Evolutionary conservation across 139 green algal species (phyloP), one percentile per base, ranked within the genome.

Genomic region (Mychonastes homosphaera): DNA sequence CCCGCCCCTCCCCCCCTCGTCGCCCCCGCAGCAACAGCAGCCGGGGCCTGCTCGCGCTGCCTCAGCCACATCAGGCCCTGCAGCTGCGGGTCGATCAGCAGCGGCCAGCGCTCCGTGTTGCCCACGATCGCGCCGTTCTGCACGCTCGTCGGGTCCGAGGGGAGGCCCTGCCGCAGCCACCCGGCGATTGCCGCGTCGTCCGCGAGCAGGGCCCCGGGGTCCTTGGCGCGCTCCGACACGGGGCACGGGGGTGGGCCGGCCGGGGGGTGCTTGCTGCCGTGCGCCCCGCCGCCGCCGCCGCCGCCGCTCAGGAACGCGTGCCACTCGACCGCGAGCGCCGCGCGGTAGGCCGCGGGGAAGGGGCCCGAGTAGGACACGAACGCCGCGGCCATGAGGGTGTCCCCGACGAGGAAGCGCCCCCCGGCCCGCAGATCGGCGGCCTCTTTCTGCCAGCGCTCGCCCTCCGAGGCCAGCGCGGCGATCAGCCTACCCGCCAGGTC

Each of bases 41-140:
- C 39, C 76, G 78, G 75, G 88, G 85, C 69, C 87, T 88, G 70
- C 71, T 90, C 82, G 6, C 79, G 65, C 69, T 90, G 82, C 67
- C 88, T 90, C 72, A 93, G 88, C 85, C 85, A 93, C 45, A 84
- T 71, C 34, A 93, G 81, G 26, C 84, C 85, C 71, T 93, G 85
- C 65, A 93, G 74, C 74, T 89, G 79, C n/a, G 83, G 83, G 71
- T 91, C 83, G 69, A 87, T 84, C 80, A 91, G 87, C 19, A 91
- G 75, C 28, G 78, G 76, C 83, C 83, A 91, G 56, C 83, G 72
- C 75, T 91, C 81, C 36, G 73, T 83, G 72, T 87, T 88, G 46
- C 72, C 84, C 4, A 87, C 70, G 69, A 91, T 91, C 46, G 79
- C 79, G 50, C 83, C 83, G 64, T 88, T 91, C 67, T 88, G 74